Conservation (phyloP, 257 asterid genomes). For the Solanum chaucha region DNA sequence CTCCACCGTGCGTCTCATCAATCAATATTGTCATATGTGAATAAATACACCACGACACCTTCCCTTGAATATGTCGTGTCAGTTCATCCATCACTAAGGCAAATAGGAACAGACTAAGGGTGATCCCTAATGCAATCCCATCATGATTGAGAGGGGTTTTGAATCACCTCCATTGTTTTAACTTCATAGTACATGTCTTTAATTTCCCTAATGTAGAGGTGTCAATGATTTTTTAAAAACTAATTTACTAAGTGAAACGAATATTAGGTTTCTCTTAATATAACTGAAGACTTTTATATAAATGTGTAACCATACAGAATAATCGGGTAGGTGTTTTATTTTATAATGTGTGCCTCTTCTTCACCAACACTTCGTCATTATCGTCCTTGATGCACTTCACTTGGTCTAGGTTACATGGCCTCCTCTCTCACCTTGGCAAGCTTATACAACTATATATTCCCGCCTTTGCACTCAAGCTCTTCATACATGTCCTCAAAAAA, state of each 20-base stretch:
- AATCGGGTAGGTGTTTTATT: background rate
- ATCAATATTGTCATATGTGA: background rate
- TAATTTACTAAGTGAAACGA: background rate
- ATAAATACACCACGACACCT: background rate
- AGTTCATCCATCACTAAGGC: background rate
- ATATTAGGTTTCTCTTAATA: background rate
- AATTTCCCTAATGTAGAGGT: background rate
- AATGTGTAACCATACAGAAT: background rate
- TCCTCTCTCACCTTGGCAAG: background rate
- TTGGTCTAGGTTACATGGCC: background rate
- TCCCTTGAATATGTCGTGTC: background rate
- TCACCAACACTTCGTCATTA: background rate
- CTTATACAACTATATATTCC: background rate
- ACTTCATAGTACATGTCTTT: background rate
- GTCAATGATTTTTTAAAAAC: background rate
- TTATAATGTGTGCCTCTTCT: background rate
- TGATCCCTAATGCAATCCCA: background rate
- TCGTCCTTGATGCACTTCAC: background rate
- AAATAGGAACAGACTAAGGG: background rate
- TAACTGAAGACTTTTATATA: background rate
- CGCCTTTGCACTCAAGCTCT: background rate
- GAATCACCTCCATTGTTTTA: background rate
- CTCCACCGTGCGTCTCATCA: background rate
- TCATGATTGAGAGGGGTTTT: background rate
- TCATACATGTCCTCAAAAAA: background rate